phyloP scores from a whole-genome alignment of 2,329 filamentous ascomycete genomes.

The Paecilomyces dactylethromorphus region DNA sequence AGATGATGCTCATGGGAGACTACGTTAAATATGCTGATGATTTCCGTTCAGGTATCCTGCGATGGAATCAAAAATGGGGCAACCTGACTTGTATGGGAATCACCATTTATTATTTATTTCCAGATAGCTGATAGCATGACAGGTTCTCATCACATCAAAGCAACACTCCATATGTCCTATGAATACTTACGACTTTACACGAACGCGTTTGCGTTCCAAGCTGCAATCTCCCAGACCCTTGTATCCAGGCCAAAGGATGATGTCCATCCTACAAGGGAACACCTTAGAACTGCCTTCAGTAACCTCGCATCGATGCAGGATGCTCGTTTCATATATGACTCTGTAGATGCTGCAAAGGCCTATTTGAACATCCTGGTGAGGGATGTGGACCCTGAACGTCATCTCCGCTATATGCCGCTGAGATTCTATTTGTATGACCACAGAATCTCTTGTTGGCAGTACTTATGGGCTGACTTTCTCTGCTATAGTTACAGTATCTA shows the following conservation, averaged over 20 bases:
- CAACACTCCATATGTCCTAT: conserved; percentile 62
- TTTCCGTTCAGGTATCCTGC: conserved; percentile 60
- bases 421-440: conserved; percentile 54
- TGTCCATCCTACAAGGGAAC: conserved; percentile 29
- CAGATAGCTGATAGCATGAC: conserved; percentile 9
- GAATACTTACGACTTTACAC: conserved; percentile 68
- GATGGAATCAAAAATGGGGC: conserved; percentile 66
- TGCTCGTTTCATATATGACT: conserved; percentile 61
- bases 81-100: conserved; percentile 51
- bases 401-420: conserved; percentile 58
- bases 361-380: conserved; percentile 55
- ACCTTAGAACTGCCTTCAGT: conserved; percentile 40
- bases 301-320: conserved; percentile 56
- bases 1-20: conserved; percentile 63
- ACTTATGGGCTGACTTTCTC: conserved; percentile 5
- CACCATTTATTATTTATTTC: neutral
- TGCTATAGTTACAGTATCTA: conserved; percentile 47
- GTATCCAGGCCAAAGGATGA: conserved; percentile 33
- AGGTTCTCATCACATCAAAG: conserved; percentile 60
- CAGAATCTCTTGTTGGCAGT: neutral
- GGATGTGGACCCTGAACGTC: conserved; percentile 52
- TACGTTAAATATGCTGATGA: conserved; percentile 73
- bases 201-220: conserved; percentile 70
- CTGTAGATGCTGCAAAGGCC: conserved; percentile 57
- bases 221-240: conserved; percentile 52